Evolutionary conservation across 257 asterid genomes (phyloP), one percentile per base, ranked within the genome.

Genomic region (Ballota nigra): DNA sequence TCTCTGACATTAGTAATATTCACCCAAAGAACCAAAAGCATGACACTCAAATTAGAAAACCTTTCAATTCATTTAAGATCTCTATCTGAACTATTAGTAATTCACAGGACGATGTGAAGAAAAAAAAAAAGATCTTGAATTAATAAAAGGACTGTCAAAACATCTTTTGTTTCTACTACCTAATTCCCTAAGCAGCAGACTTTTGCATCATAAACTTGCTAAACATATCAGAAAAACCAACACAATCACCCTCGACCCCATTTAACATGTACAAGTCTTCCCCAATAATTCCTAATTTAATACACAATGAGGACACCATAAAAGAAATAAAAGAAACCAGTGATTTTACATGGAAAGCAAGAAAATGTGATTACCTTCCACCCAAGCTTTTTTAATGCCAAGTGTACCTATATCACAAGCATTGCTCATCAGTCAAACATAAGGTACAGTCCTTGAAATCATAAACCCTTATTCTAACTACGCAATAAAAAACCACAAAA

Each of bases 301-400:
- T 13, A 49, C 10, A 18, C 28, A 8, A 53, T 4, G 60, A 53
- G 60, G n/a, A n/a, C n/a, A n/a, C n/a, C n/a, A n/a, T n/a, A n/a
- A n/a, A 3, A 19, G 12, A 43, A 49, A 52, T 53, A 33, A 15
- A 58, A 43, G 55, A 66, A 45, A 59, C 22, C 2, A 28, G 13
- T 31, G 28, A 31, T 34, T n/a, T 28, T 20, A 69, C 16, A 69
- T 18, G 28, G 52, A 51, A 67, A 71, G 40, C 66, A 70, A 57
- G 63, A 15, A 20, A 60, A 28, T 60, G 40, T 28, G 49, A 22
- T 71, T 75, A 81, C 85, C 85, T 71, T 74, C 80, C 64, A 62
- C 77, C 70, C 80, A 68, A 70, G 65, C 65, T 53, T 31, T 47
- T 29, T 72, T 75, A 65, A 15, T 75, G 41, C 69, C 78, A 38